Evolutionary conservation across 768 basidiomycete species (phyloP).

Genomic region (Panus rudis): DNA sequence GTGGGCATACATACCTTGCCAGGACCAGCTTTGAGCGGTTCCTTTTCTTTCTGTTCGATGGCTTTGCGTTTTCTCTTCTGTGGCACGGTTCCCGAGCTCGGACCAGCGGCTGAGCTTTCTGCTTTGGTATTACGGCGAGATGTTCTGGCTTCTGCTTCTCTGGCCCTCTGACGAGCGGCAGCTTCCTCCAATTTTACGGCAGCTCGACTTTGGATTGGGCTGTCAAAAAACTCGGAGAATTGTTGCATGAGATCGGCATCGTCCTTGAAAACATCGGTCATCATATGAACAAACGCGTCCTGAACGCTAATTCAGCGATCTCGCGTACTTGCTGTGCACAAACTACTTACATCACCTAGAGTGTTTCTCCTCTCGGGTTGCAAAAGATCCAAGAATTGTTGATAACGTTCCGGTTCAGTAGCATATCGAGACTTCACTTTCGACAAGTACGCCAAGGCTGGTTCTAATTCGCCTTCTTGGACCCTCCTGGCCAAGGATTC

Average conservation of each 20-base stretch:
- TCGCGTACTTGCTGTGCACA: no score
- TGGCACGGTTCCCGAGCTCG: conserved; percentile 37
- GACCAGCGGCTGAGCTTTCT: conserved; percentile 30
- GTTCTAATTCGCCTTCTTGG: conserved; percentile 38
- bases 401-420: conserved; percentile 75
- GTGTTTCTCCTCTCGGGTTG: no score
- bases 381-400: conserved; percentile 71
- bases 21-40: conserved; percentile 13
- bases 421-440: conserved; percentile 89
- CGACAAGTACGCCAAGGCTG: conserved; percentile 92
- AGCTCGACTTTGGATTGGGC: conserved; percentile 15
- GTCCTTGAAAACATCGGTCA: conserved; percentile 66
- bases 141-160: no score
- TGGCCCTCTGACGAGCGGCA: conserved; percentile 36
- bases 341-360: no score
- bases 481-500: background rate
- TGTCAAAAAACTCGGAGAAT: conserved; percentile 63
- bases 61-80: conserved; percentile 67
- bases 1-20: conserved; percentile 20
- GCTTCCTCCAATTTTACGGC: conserved; percentile 17
- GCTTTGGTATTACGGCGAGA: no score
- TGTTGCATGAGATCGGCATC: conserved; percentile 68
- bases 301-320: conserved; percentile 24
- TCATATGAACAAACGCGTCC: conserved; percentile 64
- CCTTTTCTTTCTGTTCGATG: conserved; percentile 36